Evolutionary conservation across 139 green algal species (phyloP).

Genomic region (Pleodorina starrii): DNA sequence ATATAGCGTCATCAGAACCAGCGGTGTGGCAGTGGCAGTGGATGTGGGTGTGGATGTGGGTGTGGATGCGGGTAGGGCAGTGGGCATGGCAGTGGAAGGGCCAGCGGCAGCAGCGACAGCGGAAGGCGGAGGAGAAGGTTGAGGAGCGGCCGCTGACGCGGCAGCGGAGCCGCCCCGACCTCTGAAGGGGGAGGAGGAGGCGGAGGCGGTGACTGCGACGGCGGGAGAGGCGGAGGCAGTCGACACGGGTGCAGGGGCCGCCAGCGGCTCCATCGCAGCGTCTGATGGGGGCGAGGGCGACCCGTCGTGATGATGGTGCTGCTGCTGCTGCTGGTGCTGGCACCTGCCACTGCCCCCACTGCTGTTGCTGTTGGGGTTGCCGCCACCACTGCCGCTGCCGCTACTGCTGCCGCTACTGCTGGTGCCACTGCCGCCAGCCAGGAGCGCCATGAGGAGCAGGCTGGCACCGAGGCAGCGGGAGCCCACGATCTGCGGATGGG

Average conservation of each 20-base stretch:
- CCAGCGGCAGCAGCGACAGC: background rate
- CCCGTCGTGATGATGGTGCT: no score
- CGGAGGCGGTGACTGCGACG: no score
- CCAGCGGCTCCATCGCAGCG: background rate
- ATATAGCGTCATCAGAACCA: background rate
- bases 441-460: slow-evolving; percentile 5
- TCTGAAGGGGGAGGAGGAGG: no score
- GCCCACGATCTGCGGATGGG: slow-evolving; percentile 10
- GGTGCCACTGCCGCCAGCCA: background rate
- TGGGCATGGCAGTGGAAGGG: background rate
- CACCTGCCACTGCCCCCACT: background rate
- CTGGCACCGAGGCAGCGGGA: slow-evolving; percentile 7
- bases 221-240: no score
- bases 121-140: background rate
- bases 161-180: no score
- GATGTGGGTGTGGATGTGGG: background rate
- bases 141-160: no score
- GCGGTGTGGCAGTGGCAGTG: background rate
- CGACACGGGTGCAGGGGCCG: no score
- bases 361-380: background rate
- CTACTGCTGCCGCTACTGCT: background rate
- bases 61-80: background rate
- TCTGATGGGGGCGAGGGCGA: background rate
- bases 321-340: background rate
- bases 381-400: background rate